Evolutionary conservation across 2,329 filamentous ascomycete genomes (phyloP).

Genomic region (Aspergillus phoenicis): DNA sequence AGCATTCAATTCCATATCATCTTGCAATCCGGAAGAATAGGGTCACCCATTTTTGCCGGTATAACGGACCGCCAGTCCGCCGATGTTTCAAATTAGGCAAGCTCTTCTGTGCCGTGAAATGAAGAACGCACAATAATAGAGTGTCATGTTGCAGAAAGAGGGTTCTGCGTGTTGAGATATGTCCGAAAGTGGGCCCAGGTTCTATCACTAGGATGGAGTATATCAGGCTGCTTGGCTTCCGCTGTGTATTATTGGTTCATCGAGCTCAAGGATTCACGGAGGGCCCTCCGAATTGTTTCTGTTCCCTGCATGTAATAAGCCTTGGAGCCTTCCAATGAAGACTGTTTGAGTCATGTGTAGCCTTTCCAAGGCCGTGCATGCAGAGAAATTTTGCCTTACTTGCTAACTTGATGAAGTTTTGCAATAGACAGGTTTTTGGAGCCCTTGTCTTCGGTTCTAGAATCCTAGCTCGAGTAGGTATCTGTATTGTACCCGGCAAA

Average conservation of each 20-base stretch:
- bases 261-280: slow-evolving; percentile 16
- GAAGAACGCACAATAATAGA: slow-evolving; percentile 6
- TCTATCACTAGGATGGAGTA: slow-evolving; percentile 1
- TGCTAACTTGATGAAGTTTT: neutral
- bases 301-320: slow-evolving; percentile 1
- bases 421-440: neutral
- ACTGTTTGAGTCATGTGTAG: neutral
- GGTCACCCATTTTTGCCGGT: slow-evolving; percentile 13
- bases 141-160: neutral
- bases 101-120: slow-evolving; percentile 4
- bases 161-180: neutral
- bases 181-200: neutral
- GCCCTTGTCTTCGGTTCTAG: neutral
- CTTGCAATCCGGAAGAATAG: slow-evolving; percentile 11
- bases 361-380: neutral
- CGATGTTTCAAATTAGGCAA: slow-evolving; percentile 22
- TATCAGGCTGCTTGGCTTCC: neutral
- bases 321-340: neutral
- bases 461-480: neutral
- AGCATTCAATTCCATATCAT: neutral
- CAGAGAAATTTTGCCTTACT: neutral
- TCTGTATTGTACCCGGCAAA: too few relatives aligned
- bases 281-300: slow-evolving; percentile 19
- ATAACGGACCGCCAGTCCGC: slow-evolving; percentile 19
- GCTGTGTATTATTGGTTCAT: slow-evolving; percentile 1